A percentile compares a stretch with the other conserved stretches of the same genome.
Conservation (phyloP, 2,329 filamentous ascomycete species). For the Triangularia setosa region DNA sequence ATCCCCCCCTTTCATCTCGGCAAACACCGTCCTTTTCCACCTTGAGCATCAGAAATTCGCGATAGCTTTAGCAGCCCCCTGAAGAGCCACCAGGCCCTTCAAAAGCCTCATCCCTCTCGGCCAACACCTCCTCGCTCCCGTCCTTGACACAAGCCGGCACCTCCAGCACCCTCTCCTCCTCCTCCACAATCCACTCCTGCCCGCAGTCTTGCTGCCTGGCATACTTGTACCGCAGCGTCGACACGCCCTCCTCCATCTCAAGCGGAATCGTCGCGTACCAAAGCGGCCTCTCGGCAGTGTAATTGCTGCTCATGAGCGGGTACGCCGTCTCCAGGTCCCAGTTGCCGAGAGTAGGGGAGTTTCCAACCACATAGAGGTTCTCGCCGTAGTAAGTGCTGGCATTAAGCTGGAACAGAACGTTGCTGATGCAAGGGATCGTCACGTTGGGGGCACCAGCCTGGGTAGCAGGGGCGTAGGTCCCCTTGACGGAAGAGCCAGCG, state of each 20-base stretch:
- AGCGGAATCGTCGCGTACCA: constrained; percentile 40
- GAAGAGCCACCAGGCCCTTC: constrained; percentile 30
- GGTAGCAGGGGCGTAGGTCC: constrained; percentile 34
- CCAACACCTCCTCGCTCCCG: constrained; percentile 25
- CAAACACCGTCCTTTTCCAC: neutral
- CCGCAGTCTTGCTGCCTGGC: constrained; percentile 42
- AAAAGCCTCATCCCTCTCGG: constrained; percentile 38
- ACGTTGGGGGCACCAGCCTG: constrained; percentile 35
- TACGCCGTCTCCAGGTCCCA: constrained; percentile 40
- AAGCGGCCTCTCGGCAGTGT: constrained; percentile 40
- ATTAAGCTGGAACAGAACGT: constrained; percentile 44
- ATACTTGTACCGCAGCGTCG: constrained; percentile 42
- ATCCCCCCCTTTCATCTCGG: neutral
- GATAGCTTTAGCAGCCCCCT: constrained; percentile 24
- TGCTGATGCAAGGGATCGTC: constrained; percentile 31
- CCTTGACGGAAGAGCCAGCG: constrained; percentile 24
- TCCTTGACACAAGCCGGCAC: constrained; percentile 35
- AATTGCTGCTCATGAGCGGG: constrained; percentile 39
- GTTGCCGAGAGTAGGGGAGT: constrained; percentile 38
- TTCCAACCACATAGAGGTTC: constrained; percentile 44
- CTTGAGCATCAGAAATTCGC: neutral
- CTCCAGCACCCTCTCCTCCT: constrained; percentile 38
- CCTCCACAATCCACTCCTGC: constrained; percentile 42
- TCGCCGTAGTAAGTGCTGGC: constrained; percentile 46
- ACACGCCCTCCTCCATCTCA: constrained; percentile 38